phyloP scores from a whole-genome alignment of 208 protist species.

The Lotmaria passim region DNA sequence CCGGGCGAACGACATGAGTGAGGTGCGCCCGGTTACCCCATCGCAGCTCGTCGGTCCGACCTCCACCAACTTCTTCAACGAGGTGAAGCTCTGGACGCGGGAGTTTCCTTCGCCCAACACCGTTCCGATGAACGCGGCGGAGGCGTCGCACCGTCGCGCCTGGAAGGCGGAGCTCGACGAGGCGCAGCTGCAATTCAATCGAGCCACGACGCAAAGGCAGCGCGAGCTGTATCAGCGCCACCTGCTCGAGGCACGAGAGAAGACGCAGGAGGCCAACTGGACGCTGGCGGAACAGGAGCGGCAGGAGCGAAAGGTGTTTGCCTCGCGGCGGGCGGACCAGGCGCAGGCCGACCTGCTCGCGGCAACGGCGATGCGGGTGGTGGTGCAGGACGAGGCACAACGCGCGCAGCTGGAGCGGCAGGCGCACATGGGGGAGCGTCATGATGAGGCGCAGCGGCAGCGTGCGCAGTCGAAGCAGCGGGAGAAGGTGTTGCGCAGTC shows the following conservation, averaged over 20 bases:
- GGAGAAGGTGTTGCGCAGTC: slow-evolving; percentile 27
- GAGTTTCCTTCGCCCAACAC: slow-evolving; percentile 42
- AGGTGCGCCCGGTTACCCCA: slow-evolving; percentile 6
- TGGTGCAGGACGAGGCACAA: slow-evolving; percentile 30
- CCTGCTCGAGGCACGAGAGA: slow-evolving; percentile 37
- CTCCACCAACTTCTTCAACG: slow-evolving; percentile 49
- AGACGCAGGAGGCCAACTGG: slow-evolving; percentile 23
- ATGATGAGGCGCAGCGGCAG: slow-evolving; percentile 30
- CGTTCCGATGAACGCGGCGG: slow-evolving; percentile 29
- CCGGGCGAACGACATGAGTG: neutral
- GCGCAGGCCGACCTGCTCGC: slow-evolving; percentile 27
- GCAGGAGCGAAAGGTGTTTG: slow-evolving; percentile 26
- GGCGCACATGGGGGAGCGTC: slow-evolving; percentile 22
- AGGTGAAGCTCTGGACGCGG: slow-evolving; percentile 46
- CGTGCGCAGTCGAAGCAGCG: slow-evolving; percentile 32
- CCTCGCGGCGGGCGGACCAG: slow-evolving; percentile 17
- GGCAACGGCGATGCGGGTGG: slow-evolving; percentile 30
- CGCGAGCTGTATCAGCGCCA: slow-evolving; percentile 31
- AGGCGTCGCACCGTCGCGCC: slow-evolving; percentile 32
- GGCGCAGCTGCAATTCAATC: slow-evolving; percentile 36
- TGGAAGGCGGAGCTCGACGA: slow-evolving; percentile 47
- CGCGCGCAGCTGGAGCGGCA: slow-evolving; percentile 30
- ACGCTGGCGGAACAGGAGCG: slow-evolving; percentile 34
- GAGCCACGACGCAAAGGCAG: slow-evolving; percentile 30
- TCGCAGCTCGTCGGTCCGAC: slow-evolving; percentile 36